These are phyloP conservation scores for Adenanthera pavonina DNA, from an alignment of 306 rosid genomes.

Conservation along the genomic window DNA sequence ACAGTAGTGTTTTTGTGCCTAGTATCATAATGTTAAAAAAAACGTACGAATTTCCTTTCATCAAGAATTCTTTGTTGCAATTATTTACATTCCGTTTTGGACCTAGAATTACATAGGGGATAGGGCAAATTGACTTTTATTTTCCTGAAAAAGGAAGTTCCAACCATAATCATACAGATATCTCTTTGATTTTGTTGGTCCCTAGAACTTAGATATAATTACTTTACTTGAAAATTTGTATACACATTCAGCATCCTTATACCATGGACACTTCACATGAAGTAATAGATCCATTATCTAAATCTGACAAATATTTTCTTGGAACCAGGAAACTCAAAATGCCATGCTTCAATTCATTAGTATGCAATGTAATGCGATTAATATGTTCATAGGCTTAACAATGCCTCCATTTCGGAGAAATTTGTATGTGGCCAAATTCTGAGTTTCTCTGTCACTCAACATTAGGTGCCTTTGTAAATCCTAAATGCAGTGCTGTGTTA, in stretches of 20 bases:
- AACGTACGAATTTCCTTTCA: slow-evolving; percentile 6
- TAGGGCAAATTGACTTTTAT: not conserved
- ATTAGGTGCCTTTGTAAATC: not conserved
- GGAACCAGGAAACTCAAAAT: not conserved
- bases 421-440: not conserved
- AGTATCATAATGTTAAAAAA: not conserved
- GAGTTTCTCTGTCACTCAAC: not conserved
- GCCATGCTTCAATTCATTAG: not conserved
- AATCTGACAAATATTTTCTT: not conserved
- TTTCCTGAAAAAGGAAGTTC: not conserved
- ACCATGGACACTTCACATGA: not conserved
- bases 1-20: not conserved
- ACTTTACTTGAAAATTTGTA: not conserved
- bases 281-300: not conserved
- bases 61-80: slow-evolving; percentile 4
- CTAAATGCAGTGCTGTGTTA: slow-evolving; percentile 19
- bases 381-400: not conserved
- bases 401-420: not conserved
- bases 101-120: not conserved
- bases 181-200: slow-evolving; percentile 5
- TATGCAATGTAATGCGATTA: not conserved
- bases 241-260: not conserved
- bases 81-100: not conserved
- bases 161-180: not conserved
- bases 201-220: not conserved